Evolutionary conservation across 306 rosid genomes (phyloP).

Genomic region (Psophocarpus tetragonolobus): DNA sequence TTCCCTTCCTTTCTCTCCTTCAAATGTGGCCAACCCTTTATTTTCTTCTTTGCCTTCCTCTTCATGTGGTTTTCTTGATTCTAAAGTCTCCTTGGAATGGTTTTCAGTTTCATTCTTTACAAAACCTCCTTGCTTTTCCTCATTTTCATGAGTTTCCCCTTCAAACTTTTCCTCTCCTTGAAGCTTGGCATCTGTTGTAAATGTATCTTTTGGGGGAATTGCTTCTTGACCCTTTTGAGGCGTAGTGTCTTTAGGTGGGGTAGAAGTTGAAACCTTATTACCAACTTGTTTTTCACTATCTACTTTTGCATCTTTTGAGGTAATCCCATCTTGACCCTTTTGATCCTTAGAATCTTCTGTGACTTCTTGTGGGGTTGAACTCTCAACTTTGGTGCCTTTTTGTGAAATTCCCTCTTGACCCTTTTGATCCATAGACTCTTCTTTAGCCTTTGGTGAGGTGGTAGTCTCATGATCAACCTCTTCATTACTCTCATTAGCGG

Average conservation of each 20-base stretch:
- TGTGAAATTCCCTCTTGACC: constrained; percentile 3
- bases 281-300: not conserved
- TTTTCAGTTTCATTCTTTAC: constrained; percentile 11
- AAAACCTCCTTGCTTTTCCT: constrained; percentile 5
- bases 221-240: constrained; percentile 8
- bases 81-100: not conserved
- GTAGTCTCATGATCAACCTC: not conserved
- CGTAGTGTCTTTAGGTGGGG: not conserved
- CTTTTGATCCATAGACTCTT: not conserved
- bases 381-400: not conserved
- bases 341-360: not conserved
- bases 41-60: constrained; percentile 23
- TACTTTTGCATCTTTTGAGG: not conserved
- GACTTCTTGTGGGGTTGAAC: constrained; percentile 3
- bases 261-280: not conserved
- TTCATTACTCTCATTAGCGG: not conserved
- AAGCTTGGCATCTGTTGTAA: constrained; percentile 16
- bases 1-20: not conserved
- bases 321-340: constrained; percentile 11
- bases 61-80: constrained; percentile 23
- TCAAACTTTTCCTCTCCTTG: constrained; percentile 23
- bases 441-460: not conserved
- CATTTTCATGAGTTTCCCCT: not conserved
- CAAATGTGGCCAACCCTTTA: not conserved
- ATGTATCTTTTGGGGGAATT: not conserved